These are phyloP conservation scores for Sugiyamaella castrensis DNA, from an alignment of 1,139 yeast genomes.

Conservation along the genomic window DNA sequence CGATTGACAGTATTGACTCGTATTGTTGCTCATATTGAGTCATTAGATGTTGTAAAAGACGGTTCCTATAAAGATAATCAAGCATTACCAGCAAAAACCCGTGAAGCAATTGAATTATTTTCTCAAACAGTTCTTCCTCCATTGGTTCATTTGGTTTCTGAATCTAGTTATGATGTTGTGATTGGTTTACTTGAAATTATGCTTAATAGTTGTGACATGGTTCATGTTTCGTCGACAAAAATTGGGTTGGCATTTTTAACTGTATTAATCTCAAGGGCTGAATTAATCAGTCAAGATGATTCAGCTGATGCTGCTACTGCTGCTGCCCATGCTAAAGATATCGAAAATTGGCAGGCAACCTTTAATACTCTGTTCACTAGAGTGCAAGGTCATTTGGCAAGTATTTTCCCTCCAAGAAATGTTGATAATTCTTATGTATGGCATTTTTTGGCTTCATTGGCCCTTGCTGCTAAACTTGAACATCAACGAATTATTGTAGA, in stretches of 20 bases:
- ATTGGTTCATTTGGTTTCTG: slow-evolving; percentile 79
- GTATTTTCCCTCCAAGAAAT: slow-evolving; percentile 73
- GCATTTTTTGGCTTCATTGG: slow-evolving; percentile 95
- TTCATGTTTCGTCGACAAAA: slow-evolving; percentile 71
- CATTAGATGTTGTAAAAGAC: slow-evolving; percentile 70
- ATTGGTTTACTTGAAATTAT: slow-evolving; percentile 75
- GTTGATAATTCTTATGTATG: slow-evolving; percentile 88
- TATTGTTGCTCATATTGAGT: slow-evolving; percentile 77
- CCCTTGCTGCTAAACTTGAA: slow-evolving; percentile 86
- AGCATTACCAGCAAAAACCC: slow-evolving; percentile 45
- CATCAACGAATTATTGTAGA: slow-evolving; percentile 95
- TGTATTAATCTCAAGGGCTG: slow-evolving; percentile 86
- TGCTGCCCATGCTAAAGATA: slow-evolving; percentile 45
- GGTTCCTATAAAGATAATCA: slow-evolving; percentile 73
- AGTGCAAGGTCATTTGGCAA: slow-evolving; percentile 72
- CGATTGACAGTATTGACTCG: slow-evolving; percentile 75
- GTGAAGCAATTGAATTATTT: slow-evolving; percentile 73
- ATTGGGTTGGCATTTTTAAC: slow-evolving; percentile 86
- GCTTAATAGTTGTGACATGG: slow-evolving; percentile 57
- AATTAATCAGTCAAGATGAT: slow-evolving; percentile 79
- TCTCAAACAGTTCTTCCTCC: slow-evolving; percentile 82
- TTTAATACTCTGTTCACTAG: slow-evolving; percentile 80
- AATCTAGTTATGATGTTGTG: slow-evolving; percentile 76
- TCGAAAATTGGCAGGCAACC: slow-evolving; percentile 73
- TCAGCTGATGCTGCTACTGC: slow-evolving; percentile 40